phyloP scores from a whole-genome alignment of 208 protist genomes.

The Leishmania martiniquensis region DNA sequence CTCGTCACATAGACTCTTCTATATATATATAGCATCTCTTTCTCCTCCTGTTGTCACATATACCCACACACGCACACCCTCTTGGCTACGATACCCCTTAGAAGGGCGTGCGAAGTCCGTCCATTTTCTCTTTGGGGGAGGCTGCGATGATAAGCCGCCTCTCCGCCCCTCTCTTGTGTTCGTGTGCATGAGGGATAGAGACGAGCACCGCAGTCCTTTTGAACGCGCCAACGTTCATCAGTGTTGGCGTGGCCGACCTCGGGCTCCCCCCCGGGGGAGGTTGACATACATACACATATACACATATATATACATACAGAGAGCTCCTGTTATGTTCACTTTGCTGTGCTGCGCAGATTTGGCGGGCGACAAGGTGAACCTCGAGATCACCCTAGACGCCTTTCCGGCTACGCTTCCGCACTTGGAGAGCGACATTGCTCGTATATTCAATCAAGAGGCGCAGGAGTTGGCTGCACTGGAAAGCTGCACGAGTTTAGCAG shows the following conservation, averaged over 20 bases:
- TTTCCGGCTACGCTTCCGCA: conserved; percentile 42
- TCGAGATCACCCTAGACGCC: conserved; percentile 62
- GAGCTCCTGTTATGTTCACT: conserved; percentile 54
- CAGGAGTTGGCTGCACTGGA: background rate
- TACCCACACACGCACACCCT: background rate
- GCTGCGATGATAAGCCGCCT: too few relatives aligned
- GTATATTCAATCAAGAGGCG: conserved; percentile 49
- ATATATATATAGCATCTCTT: too few relatives aligned
- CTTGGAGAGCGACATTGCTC: conserved; percentile 37
- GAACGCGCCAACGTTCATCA: too few relatives aligned
- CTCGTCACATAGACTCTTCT: too few relatives aligned
- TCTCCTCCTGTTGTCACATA: too few relatives aligned
- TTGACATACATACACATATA: background rate
- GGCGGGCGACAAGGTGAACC: conserved; percentile 78
- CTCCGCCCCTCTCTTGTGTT: too few relatives aligned
- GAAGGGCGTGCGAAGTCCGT: too few relatives aligned
- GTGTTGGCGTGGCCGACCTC: too few relatives aligned
- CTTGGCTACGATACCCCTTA: background rate
- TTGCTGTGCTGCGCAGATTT: conserved; percentile 81
- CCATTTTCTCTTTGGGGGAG: too few relatives aligned
- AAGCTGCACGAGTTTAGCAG: background rate
- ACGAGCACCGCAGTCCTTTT: too few relatives aligned
- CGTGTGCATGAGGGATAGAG: too few relatives aligned
- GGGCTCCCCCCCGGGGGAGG: too few relatives aligned
- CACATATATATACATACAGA: background rate